These are phyloP conservation scores for Hortiboletus flavorubellus DNA, from an alignment of 768 basidiomycete genomes.

Conservation along the genomic window DNA sequence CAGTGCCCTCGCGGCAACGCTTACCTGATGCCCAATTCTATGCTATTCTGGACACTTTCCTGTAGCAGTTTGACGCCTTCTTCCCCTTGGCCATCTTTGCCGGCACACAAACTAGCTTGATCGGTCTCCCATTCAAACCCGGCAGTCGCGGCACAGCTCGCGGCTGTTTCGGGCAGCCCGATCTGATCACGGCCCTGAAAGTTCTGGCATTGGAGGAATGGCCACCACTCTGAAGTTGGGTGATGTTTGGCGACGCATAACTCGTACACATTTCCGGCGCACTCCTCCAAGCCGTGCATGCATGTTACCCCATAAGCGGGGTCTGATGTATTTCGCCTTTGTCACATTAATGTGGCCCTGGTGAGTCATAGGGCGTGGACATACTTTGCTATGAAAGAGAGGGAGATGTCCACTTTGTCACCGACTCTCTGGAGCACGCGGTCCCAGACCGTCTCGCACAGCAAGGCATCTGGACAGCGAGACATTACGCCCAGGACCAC, in stretches of 20 bases:
- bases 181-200: conserved; percentile 56
- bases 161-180: conserved; percentile 61
- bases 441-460: conserved; percentile 79
- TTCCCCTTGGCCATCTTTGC: conserved; percentile 52
- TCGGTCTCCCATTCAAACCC: conserved; percentile 68
- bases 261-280: conserved; percentile 86
- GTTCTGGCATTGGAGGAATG: conserved; percentile 80
- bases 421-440: conserved; percentile 59
- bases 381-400: conserved; percentile 75
- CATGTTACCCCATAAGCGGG: conserved; percentile 77
- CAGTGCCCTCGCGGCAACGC: conserved; percentile 16
- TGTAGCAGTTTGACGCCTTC: conserved; percentile 66
- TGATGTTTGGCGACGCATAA: conserved; percentile 71
- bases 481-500: conserved; percentile 63
- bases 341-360: conserved; percentile 10
- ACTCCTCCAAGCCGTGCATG: conserved; percentile 78
- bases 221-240: conserved; percentile 66
- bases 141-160: conserved; percentile 60
- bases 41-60: conserved; percentile 47
- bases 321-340: conserved; percentile 61
- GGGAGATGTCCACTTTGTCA: conserved; percentile 61
- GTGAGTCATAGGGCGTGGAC: conserved; percentile 26
- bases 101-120: conserved; percentile 55
- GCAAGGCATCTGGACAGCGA: conserved; percentile 75
- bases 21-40: conserved; percentile 57